phyloP scores from a whole-genome alignment of 257 asterid genomes.

The Rubia yunnanensis region DNA sequence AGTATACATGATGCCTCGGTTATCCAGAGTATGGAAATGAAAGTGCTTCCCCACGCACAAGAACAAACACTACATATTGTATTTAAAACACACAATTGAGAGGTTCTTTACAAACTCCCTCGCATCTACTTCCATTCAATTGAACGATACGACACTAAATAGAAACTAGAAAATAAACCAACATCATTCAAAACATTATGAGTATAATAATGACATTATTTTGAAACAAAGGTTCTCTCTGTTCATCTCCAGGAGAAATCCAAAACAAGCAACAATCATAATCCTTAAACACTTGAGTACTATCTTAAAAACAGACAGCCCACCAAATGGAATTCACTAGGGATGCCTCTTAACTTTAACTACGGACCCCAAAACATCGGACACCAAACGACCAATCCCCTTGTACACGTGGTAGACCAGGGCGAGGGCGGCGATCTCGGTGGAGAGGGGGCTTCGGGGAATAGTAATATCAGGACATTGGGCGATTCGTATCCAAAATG shows the following conservation, averaged over 20 bases:
- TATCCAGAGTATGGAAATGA: too few relatives aligned
- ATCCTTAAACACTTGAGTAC: too few relatives aligned
- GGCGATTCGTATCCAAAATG: too few relatives aligned
- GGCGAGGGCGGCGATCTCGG: conserved; percentile 23
- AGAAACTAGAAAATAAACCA: background rate
- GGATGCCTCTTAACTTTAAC: conserved; percentile 1
- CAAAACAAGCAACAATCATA: conserved; percentile 1
- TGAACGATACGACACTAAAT: background rate
- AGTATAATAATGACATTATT: background rate
- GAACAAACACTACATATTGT: background rate
- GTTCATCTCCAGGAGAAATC: background rate
- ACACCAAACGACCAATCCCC: conserved; percentile 11
- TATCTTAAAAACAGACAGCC: too few relatives aligned
- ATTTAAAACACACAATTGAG: background rate
- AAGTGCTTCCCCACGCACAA: too few relatives aligned
- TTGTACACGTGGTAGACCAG: conserved; percentile 17
- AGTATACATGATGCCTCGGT: too few relatives aligned
- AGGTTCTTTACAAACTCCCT: background rate
- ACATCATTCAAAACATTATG: background rate
- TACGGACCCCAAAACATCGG: background rate
- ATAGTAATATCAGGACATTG: too few relatives aligned
- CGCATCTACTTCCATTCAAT: background rate
- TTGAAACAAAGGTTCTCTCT: background rate
- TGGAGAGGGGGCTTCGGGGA: conserved; percentile 19
- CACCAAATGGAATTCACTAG: background rate